Evolutionary conservation across 2,329 filamentous ascomycete species (phyloP), one percentile per base, ranked within the genome.

Genomic region (Neofusicoccum umdonicola): DNA sequence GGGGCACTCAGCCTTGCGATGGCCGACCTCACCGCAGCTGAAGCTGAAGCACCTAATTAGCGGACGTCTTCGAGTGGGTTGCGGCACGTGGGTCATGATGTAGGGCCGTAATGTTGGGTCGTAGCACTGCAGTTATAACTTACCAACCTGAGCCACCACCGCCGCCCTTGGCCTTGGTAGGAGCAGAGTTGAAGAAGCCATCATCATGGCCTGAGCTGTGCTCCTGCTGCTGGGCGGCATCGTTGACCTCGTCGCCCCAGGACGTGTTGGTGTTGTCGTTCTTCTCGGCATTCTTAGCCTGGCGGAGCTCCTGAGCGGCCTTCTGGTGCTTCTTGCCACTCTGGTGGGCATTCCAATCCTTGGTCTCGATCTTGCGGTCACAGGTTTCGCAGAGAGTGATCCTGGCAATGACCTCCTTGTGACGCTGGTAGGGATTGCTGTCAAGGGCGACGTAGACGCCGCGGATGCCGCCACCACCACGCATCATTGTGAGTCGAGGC

Each of bases 321-420:
- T 67, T 62, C 3, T 70, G 71, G 62, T 77, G 75, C 62, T 71
- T 70, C 68, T 75, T 77, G 22, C 72, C 73, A 65, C 67, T 68
- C 62, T 73, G 71, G 66, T 78, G 76, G 1, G 65, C 42, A 1
- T 12, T 35, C 73, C 74, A 77, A 66, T 77, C 72, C 60, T 70
- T 70, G 31, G 71, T 75, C 50, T 62, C 69, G 63, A 78, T 66
- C 11, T 37, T 62, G 9, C 71, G 70, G n/a, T 76, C 60, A 62
- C 76, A 78, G 6, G 70, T 50, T 68, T 74, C 74, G 63, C 76
- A 78, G 4, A 58, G 4, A 17, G 72, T 75, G 54, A 48, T 47
- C 12, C 48, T 47, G 0, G 74, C 64, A 5, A 66, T 27, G 11
- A 69, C 65, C 12, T 69, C 68, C 66, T 70, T 73, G 37, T 70